Percentiles rank a stretch among this genome's conserved stretches.
Evolutionary conservation across 2,329 filamentous ascomycete genomes (phyloP).

Genomic region (Bimuria novae-zelandiae): DNA sequence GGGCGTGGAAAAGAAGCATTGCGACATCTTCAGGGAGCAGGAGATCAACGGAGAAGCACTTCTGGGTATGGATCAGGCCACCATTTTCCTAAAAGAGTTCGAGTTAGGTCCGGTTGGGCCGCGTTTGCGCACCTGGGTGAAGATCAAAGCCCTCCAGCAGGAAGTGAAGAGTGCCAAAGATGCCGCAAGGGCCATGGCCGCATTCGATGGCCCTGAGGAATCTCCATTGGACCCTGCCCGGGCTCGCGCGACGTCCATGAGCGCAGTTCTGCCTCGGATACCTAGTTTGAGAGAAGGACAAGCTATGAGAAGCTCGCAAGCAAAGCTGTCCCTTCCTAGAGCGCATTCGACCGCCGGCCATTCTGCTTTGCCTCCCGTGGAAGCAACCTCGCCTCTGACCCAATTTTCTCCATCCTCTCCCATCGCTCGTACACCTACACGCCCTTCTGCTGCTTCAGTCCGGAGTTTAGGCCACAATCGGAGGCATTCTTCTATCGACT

Average conservation of each 20-base stretch:
- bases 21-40: conserved; percentile 91
- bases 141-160: conserved; percentile 88
- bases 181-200: conserved; percentile 42
- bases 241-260: conserved; percentile 52
- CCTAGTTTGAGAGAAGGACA: conserved; percentile 43
- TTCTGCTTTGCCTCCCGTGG: conserved; percentile 34
- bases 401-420: conserved; percentile 50
- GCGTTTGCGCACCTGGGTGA: conserved; percentile 93
- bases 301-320: conserved; percentile 29
- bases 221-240: conserved; percentile 51
- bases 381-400: conserved; percentile 50
- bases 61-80: conserved; percentile 92
- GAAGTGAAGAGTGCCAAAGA: conserved; percentile 69
- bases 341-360: conserved; percentile 40
- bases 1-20: conserved; percentile 87
- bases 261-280: conserved; percentile 45
- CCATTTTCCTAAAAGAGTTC: conserved; percentile 93
- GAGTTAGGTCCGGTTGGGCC: conserved; percentile 89
- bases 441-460: conserved; percentile 80
- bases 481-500: conserved; percentile 86
- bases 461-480: conserved; percentile 82
- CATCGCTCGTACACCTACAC: conserved; percentile 48
- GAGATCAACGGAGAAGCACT: conserved; percentile 95
- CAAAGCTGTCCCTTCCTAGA: conserved; percentile 35
- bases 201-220: conserved; percentile 49